Conservation (phyloP, 1,284 basidiomycete species). For the Wolfiporia cocos region DNA sequence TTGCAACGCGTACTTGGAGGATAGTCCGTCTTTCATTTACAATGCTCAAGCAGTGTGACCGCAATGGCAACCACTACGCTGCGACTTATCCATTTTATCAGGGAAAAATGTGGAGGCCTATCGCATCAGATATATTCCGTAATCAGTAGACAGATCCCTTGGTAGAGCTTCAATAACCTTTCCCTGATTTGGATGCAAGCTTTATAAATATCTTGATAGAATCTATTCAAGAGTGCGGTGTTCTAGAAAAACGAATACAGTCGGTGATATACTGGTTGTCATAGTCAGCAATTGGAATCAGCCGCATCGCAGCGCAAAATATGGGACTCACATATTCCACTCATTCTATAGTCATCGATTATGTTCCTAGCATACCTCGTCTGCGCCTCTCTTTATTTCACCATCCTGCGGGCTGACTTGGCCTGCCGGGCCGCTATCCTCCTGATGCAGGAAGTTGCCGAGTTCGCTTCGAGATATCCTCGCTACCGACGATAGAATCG, state of each 20-base stretch:
- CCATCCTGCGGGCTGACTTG: background rate
- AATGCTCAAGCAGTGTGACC: no score
- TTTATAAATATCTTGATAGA: background rate
- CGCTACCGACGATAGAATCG: no score
- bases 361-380: background rate
- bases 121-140: background rate
- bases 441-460: no score
- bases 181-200: background rate
- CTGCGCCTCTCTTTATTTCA: background rate
- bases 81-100: background rate
- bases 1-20: no score
- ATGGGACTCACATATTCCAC: background rate
- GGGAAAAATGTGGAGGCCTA: background rate
- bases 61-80: background rate
- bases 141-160: background rate
- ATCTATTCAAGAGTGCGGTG: background rate
- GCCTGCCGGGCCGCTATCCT: background rate
- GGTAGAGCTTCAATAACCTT: background rate
- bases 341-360: background rate
- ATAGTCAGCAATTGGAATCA: no score
- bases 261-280: no score
- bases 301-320: background rate
- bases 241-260: no score
- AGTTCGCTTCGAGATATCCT: no score
- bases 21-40: no score